Evolutionary conservation across 1,139 yeast species (phyloP), one percentile per base, ranked within the genome.

Genomic region (Pneumocystis sp.): DNA sequence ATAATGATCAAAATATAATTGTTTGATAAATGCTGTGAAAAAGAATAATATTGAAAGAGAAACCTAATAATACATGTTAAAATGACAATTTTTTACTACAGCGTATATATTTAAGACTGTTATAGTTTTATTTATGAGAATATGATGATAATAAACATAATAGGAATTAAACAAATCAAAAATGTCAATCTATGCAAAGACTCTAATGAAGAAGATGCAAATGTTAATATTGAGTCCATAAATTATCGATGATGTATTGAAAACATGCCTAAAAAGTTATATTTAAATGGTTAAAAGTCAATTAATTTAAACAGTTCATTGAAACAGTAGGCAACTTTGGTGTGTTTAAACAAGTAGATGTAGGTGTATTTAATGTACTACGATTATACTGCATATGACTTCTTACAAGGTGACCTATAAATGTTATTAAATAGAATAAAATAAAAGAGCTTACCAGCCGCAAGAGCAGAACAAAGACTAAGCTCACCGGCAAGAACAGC

Each of bases 351-450:
- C 67, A 66, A 10, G 67, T 68, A n/a, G 65, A 44, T 12, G 64
- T 56, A 15, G 69, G 64, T 12, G 70, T 68, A 12, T 64, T 80
- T 29, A 83, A 82, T 63, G 82, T 85, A 67, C 83, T 81, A 76
- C 97, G 86, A 80, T 95, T 95, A 75, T 87, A 97, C 68, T 85
- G 86, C 98, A 95, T 95, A 77, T 95, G 99, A 70, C 96, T 87
- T 79, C 90, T 96, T 62, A 95, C 99, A 72, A 95, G 82, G 77
- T 95, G 99, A 65, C 99, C 57, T 50, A 50, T 2, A 10, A 25
- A 50, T 21, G 19, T 25, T 7, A 25, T n/a, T 50, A 25, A 50
- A 25, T 25, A 50, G 21, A 50, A 25, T 29, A 50, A 25, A 50
- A 50, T 3, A 15, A 21, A 50, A 3, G 5, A 50, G 25, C 12